These are phyloP conservation scores for Elsinoe arachidis DNA, from an alignment of 2,329 filamentous ascomycete species.

Conservation along the genomic window DNA sequence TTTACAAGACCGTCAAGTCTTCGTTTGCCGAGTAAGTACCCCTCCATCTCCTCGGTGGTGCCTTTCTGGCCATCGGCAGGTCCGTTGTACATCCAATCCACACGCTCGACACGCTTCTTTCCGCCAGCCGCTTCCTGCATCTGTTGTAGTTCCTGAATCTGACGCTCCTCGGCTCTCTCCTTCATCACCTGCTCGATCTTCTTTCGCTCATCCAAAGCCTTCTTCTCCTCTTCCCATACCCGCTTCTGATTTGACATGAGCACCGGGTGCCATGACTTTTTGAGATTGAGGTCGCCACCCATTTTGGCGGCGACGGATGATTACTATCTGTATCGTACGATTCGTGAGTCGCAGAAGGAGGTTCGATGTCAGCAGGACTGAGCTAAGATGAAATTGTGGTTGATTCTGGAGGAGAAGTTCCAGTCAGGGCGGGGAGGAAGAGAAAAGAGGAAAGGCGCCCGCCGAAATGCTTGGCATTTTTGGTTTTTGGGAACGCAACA, in stretches of 20 bases:
- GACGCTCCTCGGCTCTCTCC: conserved; percentile 87
- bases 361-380: not conserved
- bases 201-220: conserved; percentile 89
- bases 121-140: conserved; percentile 85
- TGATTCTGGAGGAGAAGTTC: too few relatives aligned
- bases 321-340: conserved; percentile 18
- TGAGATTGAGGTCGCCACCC: conserved; percentile 92
- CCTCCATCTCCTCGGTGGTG: conserved; percentile 81
- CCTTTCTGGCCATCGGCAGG: conserved; percentile 68
- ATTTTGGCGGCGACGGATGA: conserved; percentile 46
- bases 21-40: conserved; percentile 84
- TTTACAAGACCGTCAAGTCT: conserved; percentile 82
- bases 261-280: conserved; percentile 85
- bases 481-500: not conserved
- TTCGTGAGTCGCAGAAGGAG: not conserved
- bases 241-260: conserved; percentile 82
- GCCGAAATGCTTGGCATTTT: not conserved
- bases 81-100: conserved; percentile 98
- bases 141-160: conserved; percentile 82
- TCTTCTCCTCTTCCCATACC: conserved; percentile 87
- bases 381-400: not conserved
- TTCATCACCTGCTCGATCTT: conserved; percentile 83
- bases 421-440: not conserved
- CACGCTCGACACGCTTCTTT: conserved; percentile 66
- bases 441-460: not conserved